Evolutionary conservation across 805 yeast genomes (phyloP).

Genomic region (Wickerhamomyces silvicola): DNA sequence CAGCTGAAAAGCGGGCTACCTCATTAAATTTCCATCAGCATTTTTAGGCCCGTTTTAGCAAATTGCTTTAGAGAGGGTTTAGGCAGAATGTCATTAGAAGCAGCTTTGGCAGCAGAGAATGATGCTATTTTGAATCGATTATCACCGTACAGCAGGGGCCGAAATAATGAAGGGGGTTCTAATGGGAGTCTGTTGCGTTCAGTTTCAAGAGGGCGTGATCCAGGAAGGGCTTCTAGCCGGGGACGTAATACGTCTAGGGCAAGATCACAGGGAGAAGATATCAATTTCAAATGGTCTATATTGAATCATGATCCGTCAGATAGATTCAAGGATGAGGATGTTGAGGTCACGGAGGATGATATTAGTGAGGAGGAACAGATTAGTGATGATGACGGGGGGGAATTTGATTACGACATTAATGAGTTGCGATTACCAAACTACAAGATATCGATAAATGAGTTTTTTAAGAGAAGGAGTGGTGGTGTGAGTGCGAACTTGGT

Average conservation of each 20-base stretch:
- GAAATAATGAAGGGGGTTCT: constrained; percentile 3
- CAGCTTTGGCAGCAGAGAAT: constrained; percentile 10
- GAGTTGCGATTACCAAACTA: constrained; percentile 26
- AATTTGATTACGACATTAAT: constrained; percentile 28
- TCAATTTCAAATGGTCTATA: constrained; percentile 49
- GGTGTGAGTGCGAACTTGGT: not conserved
- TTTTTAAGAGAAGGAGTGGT: constrained; percentile 10
- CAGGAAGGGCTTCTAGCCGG: constrained; percentile 12
- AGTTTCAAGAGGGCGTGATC: constrained; percentile 7
- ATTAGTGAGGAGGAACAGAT: constrained; percentile 50
- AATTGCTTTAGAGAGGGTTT: too few relatives aligned
- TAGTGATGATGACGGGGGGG: constrained; percentile 43
- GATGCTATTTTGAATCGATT: constrained; percentile 5
- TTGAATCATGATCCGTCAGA: constrained; percentile 71
- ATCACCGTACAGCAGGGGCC: too few relatives aligned
- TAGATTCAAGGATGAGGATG: constrained; percentile 31
- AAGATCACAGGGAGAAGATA: constrained; percentile 25
- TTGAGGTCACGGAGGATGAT: constrained; percentile 18
- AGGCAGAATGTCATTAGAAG: constrained; percentile 12
- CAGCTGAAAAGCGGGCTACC: too few relatives aligned
- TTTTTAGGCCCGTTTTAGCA: too few relatives aligned
- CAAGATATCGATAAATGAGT: constrained; percentile 28
- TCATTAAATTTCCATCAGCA: too few relatives aligned
- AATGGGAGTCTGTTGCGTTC: constrained; percentile 5
- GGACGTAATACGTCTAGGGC: constrained; percentile 18